Evolutionary conservation across 768 basidiomycete genomes (phyloP).

Genomic region (Tylopilus sp.): DNA sequence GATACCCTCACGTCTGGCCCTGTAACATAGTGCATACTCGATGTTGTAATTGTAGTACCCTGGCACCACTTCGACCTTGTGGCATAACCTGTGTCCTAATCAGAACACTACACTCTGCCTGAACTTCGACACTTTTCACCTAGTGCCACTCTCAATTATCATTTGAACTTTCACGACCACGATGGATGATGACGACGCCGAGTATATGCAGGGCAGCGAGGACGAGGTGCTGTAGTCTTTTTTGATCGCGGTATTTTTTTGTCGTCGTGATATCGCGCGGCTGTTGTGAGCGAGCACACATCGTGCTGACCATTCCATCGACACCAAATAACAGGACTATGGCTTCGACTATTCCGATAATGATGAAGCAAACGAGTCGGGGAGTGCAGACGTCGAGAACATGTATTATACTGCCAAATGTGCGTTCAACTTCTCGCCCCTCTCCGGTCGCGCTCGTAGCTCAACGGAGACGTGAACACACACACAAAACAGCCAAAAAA

Average conservation of each 20-base stretch:
- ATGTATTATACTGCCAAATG: constrained; percentile 98
- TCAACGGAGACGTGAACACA: too few relatives aligned
- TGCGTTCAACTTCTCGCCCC: constrained; percentile 36
- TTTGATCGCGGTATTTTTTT: background rate
- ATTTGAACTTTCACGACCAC: constrained; percentile 10
- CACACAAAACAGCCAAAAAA: constrained; percentile 77
- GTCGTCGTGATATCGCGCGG: background rate
- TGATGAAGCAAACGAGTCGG: constrained; percentile 76
- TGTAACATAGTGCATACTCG: constrained; percentile 16
- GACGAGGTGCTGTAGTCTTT: constrained; percentile 58
- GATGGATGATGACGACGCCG: constrained; percentile 94
- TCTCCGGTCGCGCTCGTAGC: too few relatives aligned
- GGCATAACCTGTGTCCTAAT: background rate
- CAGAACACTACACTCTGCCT: background rate
- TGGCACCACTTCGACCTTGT: background rate
- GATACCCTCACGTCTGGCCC: constrained; percentile 26
- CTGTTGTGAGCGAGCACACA: background rate
- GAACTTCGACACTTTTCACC: background rate
- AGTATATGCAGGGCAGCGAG: constrained; percentile 89
- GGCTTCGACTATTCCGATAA: constrained; percentile 95
- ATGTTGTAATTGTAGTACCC: constrained; percentile 18
- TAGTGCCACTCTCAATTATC: background rate
- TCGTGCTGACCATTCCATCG: constrained; percentile 1
- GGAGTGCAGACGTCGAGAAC: constrained; percentile 90
- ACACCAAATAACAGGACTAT: constrained; percentile 62